Evolutionary conservation across 805 yeast species (phyloP).

Genomic region (Suhomyces vadensis): DNA sequence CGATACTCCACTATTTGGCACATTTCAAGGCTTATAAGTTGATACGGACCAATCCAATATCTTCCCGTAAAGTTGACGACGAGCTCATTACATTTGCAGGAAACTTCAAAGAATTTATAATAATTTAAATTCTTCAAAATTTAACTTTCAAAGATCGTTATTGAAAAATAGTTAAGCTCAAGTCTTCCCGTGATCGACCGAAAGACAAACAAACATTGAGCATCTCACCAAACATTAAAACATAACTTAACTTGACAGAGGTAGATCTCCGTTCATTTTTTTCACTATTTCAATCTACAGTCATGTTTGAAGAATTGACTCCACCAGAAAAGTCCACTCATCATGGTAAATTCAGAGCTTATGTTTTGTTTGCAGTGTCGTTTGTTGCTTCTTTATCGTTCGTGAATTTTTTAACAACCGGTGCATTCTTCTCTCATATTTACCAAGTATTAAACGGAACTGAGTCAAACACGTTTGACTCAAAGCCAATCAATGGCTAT

Average conservation of each 20-base stretch:
- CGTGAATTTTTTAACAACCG: constrained; percentile 22
- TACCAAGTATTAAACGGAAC: constrained; percentile 29
- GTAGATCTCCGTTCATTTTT: no score
- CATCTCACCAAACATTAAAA: background rate
- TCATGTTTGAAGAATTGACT: constrained; percentile 23
- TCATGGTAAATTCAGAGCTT: constrained; percentile 23
- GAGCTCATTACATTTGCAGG: no score
- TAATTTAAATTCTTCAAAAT: no score
- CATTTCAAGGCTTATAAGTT: no score
- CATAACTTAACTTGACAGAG: no score
- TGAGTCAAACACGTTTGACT: constrained; percentile 21
- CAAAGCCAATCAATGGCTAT: constrained; percentile 23
- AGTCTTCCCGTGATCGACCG: background rate
- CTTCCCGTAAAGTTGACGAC: no score
- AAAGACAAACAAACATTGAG: constrained; percentile 1
- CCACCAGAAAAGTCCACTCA: constrained; percentile 23
- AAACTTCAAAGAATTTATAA: no score
- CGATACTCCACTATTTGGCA: no score
- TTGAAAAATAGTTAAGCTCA: background rate
- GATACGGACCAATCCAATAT: no score
- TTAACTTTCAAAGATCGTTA: no score
- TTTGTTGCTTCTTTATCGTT: constrained; percentile 32
- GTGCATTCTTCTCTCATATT: constrained; percentile 34
- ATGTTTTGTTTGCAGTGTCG: constrained; percentile 24
- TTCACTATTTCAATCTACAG: no score